A percentile compares a stretch with the other conserved stretches of the same genome.
Conservation (phyloP, 2,329 filamentous ascomycete genomes). For the Neofusicoccum laricinum region DNA sequence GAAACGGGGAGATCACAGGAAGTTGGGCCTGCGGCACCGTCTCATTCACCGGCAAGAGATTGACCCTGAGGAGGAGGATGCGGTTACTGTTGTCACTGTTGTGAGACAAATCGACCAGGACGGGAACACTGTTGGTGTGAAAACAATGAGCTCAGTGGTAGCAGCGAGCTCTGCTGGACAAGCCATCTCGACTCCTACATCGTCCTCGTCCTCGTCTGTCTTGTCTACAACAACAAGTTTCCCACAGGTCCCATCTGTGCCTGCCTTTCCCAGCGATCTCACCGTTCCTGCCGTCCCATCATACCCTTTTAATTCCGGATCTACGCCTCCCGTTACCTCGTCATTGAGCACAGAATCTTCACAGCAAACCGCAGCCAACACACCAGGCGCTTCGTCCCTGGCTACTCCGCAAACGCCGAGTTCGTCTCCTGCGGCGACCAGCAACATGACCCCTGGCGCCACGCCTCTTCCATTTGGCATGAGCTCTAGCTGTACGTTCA, state of each 20-base stretch:
- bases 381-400: slow-evolving; percentile 18
- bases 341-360: background rate
- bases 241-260: slow-evolving; percentile 31
- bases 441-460: background rate
- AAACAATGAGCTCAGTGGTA: slow-evolving; percentile 10
- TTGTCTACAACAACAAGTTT: slow-evolving; percentile 7
- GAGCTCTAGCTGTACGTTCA: background rate
- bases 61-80: background rate
- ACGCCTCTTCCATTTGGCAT: background rate
- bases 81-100: slow-evolving; percentile 12
- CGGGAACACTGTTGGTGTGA: slow-evolving; percentile 14
- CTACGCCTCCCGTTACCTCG: slow-evolving; percentile 4
- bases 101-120: slow-evolving; percentile 14
- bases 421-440: background rate
- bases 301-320: slow-evolving; percentile 28
- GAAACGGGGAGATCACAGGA: slow-evolving; percentile 20
- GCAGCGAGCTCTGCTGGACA: slow-evolving; percentile 7
- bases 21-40: slow-evolving; percentile 31
- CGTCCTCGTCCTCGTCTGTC: slow-evolving; percentile 1
- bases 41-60: slow-evolving; percentile 31
- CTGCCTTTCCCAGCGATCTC: slow-evolving; percentile 34
- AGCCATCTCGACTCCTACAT: background rate
- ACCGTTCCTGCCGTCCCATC: slow-evolving; percentile 27
- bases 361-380: slow-evolving; percentile 1
- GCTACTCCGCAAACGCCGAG: slow-evolving; percentile 17